A percentile compares a stretch with the other conserved stretches of the same genome.
Evolutionary conservation across 2,329 filamentous ascomycete species (phyloP).

Genomic region (Verticillium nubilum): DNA sequence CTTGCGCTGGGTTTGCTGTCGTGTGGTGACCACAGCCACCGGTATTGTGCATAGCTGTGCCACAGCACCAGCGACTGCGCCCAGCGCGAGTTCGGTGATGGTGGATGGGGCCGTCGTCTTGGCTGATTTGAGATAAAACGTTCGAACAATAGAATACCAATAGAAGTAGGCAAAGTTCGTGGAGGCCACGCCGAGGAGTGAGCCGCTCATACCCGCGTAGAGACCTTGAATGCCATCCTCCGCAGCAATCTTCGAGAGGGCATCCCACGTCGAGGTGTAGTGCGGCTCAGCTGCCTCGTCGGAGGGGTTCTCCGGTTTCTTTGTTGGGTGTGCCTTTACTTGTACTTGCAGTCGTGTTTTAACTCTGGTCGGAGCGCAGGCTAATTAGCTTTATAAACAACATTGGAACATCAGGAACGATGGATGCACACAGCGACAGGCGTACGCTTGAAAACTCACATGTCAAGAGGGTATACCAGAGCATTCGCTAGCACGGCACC

Average conservation of each 20-base stretch:
- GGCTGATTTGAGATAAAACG: slow-evolving; percentile 64
- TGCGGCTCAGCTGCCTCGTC: slow-evolving; percentile 50
- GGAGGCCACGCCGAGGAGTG: slow-evolving; percentile 85
- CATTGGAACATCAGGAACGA: not conserved
- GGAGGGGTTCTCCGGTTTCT: slow-evolving; percentile 28
- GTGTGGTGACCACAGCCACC: slow-evolving; percentile 88
- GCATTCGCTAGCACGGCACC: slow-evolving; percentile 94
- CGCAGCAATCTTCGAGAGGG: slow-evolving; percentile 75
- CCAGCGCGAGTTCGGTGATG: slow-evolving; percentile 74
- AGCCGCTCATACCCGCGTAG: slow-evolving; percentile 83
- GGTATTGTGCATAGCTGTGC: slow-evolving; percentile 97
- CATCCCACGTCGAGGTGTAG: slow-evolving; percentile 84
- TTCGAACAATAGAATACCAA: slow-evolving; percentile 89
- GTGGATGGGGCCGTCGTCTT: slow-evolving; percentile 58
- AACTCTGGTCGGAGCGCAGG: slow-evolving; percentile 51
- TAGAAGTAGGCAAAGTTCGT: slow-evolving; percentile 99
- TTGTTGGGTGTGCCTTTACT: slow-evolving; percentile 47
- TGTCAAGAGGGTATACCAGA: slow-evolving; percentile 91
- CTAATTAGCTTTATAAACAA: slow-evolving; percentile 6
- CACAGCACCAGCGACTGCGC: slow-evolving; percentile 81
- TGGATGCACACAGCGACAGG: not conserved
- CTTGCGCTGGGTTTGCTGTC: slow-evolving; percentile 89
- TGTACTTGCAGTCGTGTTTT: slow-evolving; percentile 97
- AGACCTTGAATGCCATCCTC: slow-evolving; percentile 77
- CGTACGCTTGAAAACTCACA: slow-evolving; percentile 54